Evolutionary conservation across 305 asterid genomes (phyloP), one percentile per base, ranked within the genome.

Genomic region (Fraxinus paxiana): DNA sequence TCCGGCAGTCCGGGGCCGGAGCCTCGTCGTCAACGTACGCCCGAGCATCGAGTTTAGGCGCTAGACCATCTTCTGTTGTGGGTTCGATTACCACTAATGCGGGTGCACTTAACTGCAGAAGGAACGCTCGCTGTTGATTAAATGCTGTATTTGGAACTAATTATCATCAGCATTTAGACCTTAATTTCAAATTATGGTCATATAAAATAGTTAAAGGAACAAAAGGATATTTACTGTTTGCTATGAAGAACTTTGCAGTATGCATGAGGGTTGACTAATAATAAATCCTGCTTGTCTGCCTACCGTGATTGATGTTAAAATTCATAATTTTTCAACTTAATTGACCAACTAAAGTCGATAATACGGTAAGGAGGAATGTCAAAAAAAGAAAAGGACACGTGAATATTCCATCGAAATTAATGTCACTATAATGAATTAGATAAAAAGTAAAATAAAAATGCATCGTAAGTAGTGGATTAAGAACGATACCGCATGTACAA

Each of bases 31-130:
- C 84, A 1, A 73, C 88, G 0, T 90, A 90, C 59, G 90, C 92
- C 34, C 87, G 87, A 89, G 98, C 98, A 4, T 90, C 98, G 4
- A 93, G 98, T 73, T 76, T 92, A 76, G 84, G 89, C 20, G 97
- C 94, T 2, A 88, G 96, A 76, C 91, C 98, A 4, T 87, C 92
- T 48, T 85, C 91, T 7, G 86, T 93, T 0, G 98, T 92, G 15
- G 91, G 88, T 51, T 38, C 91, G 24, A 87, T 93, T 41, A 93
- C 98, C 20, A 70, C 73, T 1, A 79, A 77, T 46, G 92, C 97
- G 7, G 98, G 97, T 8, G 88, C 89, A n/a, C 87, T 91, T 0
- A 82, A 1, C 74, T 93, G 98, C 89, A 89, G 83, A 79, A 87
- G 35, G 74, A 93, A 94, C 43, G 76, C 91, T n/a, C 88, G 67